Evolutionary conservation across 2,329 filamentous ascomycete genomes (phyloP).

Genomic region (Aspergillus sp.): DNA sequence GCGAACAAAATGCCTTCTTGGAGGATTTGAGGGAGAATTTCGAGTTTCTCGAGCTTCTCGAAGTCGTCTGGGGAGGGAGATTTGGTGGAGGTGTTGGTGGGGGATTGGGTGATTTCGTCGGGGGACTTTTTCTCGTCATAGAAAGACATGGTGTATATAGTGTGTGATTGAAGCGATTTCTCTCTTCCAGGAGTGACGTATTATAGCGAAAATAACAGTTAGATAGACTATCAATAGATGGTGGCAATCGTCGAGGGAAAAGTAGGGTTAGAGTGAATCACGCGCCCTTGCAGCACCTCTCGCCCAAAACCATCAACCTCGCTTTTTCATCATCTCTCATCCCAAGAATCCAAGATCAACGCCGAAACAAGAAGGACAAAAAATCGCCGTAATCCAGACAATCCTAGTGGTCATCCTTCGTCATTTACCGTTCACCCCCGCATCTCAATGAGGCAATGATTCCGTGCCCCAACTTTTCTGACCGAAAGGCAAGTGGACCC

Average conservation of each 20-base stretch:
- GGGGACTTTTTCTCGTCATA: constrained; percentile 9
- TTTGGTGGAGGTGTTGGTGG: constrained; percentile 14
- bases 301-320: background rate
- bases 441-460: constrained; percentile 7
- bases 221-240: background rate
- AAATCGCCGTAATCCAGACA: background rate
- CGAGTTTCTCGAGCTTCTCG: constrained; percentile 33
- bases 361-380: background rate
- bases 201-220: background rate
- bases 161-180: background rate
- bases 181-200: background rate
- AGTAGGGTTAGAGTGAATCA: background rate
- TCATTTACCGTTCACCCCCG: background rate
- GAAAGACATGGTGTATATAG: background rate
- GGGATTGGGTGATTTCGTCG: constrained; percentile 9
- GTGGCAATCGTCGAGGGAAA: background rate
- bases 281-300: background rate
- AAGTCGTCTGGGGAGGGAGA: constrained; percentile 28
- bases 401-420: background rate
- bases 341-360: background rate
- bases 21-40: constrained; percentile 36
- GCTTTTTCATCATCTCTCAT: background rate
- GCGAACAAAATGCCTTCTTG: constrained; percentile 37
- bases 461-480: constrained; percentile 1
- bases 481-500: constrained; percentile 1